Evolutionary conservation across 2,329 filamentous ascomycete species (phyloP).

Genomic region (Colletotrichum tamarilloi): DNA sequence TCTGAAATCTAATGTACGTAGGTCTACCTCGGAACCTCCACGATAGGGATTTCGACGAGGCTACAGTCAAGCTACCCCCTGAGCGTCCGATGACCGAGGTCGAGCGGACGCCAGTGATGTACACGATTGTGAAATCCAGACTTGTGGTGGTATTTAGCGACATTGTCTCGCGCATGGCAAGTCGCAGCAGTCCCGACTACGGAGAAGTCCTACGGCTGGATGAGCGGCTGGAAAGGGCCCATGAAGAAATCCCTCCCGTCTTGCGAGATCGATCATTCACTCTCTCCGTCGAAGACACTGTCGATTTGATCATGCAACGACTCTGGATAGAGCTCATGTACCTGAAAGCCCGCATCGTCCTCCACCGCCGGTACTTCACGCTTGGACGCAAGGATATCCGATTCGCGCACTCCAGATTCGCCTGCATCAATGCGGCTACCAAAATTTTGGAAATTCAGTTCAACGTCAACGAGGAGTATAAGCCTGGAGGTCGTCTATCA

Average conservation of each 20-base stretch:
- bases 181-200: conserved; percentile 43
- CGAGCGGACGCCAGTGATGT: conserved; percentile 42
- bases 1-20: neutral
- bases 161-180: conserved; percentile 36
- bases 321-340: conserved; percentile 51
- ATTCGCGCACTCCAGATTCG: conserved; percentile 52
- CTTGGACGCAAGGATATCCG: conserved; percentile 46
- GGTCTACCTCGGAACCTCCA: conserved; percentile 53
- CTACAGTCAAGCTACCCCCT: conserved; percentile 48
- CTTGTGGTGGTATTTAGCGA: conserved; percentile 40
- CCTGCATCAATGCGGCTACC: conserved; percentile 57
- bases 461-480: conserved; percentile 52
- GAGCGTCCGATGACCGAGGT: conserved; percentile 40
- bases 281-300: conserved; percentile 48
- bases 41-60: conserved; percentile 54
- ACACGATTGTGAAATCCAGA: conserved; percentile 40
- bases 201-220: conserved; percentile 50
- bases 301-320: conserved; percentile 50
- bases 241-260: conserved; percentile 45
- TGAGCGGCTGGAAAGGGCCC: conserved; percentile 47
- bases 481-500: conserved; percentile 51
- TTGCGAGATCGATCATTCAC: conserved; percentile 43
- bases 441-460: conserved; percentile 55
- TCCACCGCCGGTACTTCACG: conserved; percentile 49
- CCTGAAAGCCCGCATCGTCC: conserved; percentile 52